Conservation (phyloP, 805 yeast species). For the Wilhelminamyces savonicus region DNA sequence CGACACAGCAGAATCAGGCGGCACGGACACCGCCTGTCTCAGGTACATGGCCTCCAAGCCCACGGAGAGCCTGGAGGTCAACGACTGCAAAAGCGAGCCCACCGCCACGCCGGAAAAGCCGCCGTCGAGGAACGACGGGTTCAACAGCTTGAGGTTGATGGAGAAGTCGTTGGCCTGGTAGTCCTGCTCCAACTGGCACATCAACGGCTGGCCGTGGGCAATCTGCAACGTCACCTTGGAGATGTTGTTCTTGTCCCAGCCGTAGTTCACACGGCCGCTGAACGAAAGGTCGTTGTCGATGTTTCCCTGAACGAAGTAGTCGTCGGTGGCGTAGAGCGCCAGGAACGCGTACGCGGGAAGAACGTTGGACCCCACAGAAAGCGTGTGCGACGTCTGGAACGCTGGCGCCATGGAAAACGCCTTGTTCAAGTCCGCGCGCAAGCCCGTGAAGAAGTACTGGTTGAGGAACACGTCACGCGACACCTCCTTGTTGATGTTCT, state of each 20-base stretch:
- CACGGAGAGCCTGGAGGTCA: constrained; percentile 75
- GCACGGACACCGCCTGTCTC: constrained; percentile 59
- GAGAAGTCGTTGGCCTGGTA: constrained; percentile 86
- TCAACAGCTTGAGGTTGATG: constrained; percentile 81
- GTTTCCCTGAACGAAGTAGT: constrained; percentile 83
- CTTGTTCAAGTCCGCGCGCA: constrained; percentile 94
- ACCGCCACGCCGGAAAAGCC: constrained; percentile 87
- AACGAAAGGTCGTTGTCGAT: constrained; percentile 81
- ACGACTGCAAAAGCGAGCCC: constrained; percentile 83
- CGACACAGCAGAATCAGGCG: constrained; percentile 84
- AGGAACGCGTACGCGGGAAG: constrained; percentile 89
- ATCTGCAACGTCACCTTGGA: constrained; percentile 85
- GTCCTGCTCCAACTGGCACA: constrained; percentile 96
- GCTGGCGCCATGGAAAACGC: constrained; percentile 87
- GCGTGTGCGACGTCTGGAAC: constrained; percentile 94
- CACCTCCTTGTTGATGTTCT: constrained; percentile 89
- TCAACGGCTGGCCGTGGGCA: constrained; percentile 82
- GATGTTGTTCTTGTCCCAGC: constrained; percentile 74
- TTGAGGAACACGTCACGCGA: constrained; percentile 85
- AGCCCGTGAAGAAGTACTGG: constrained; percentile 89
- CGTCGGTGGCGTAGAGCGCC: constrained; percentile 83
- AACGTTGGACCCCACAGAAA: constrained; percentile 78
- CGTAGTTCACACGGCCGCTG: constrained; percentile 85
- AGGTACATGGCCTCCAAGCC: constrained; percentile 94
- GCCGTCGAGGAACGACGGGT: constrained; percentile 75